phyloP scores from a whole-genome alignment of 1,284 basidiomycete genomes.

The Cryptococcus jaspeensis region DNA sequence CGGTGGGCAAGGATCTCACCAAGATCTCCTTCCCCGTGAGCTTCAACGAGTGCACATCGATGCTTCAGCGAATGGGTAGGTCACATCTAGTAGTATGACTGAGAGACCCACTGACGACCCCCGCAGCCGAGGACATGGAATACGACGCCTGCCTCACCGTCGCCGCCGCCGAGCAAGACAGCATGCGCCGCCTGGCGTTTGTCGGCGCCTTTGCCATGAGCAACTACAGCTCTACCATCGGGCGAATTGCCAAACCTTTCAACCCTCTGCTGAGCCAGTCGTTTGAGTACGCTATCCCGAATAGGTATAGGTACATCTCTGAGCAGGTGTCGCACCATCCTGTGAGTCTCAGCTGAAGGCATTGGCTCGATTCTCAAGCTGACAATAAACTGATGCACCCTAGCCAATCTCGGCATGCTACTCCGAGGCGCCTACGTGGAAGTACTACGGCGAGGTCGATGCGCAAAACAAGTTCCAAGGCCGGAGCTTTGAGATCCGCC shows the following conservation, averaged over 20 bases:
- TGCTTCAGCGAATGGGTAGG: constrained; percentile 69
- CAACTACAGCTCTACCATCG: constrained; percentile 95
- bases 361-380: not conserved
- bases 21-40: constrained; percentile 91
- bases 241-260: constrained; percentile 92
- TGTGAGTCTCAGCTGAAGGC: constrained; percentile 17
- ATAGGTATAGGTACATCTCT: constrained; percentile 86
- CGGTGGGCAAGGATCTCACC: constrained; percentile 95
- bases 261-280: constrained; percentile 75
- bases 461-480: constrained; percentile 90
- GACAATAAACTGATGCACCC: not conserved
- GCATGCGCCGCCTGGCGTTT: constrained; percentile 81
- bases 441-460: constrained; percentile 83
- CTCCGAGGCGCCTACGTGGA: constrained; percentile 85
- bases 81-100: not conserved
- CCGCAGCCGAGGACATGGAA: constrained; percentile 85
- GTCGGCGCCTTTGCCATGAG: constrained; percentile 98
- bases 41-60: constrained; percentile 95
- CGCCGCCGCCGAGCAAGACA: constrained; percentile 73
- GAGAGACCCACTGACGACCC: not conserved
- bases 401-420: constrained; percentile 92
- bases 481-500: constrained; percentile 93
- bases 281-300: constrained; percentile 90
- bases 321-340: constrained; percentile 97
- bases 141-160: constrained; percentile 82